A percentile compares a stretch with the other conserved stretches of the same genome.
Evolutionary conservation across 139 green algal species (phyloP).

Genomic region (Ostreobium quekettii): DNA sequence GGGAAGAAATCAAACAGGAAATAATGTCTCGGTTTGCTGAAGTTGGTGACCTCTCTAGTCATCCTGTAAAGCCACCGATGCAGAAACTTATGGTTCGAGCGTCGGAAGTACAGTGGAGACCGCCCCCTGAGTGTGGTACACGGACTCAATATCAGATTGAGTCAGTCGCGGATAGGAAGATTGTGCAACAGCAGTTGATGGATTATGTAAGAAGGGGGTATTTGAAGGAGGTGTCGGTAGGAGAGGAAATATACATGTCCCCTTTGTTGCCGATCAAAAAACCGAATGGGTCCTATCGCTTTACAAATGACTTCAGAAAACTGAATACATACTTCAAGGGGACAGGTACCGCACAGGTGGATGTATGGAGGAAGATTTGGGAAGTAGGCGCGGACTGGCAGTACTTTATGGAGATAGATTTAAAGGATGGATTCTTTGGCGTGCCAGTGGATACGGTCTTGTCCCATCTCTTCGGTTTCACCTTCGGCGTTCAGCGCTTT

Average conservation of each 20-base stretch:
- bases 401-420: neutral
- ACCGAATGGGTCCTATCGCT: neutral
- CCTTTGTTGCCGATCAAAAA: neutral
- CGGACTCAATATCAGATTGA: neutral
- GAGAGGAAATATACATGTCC: neutral
- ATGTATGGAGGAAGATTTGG: neutral
- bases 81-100: too few species aligned
- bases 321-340: neutral
- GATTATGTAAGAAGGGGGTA: neutral
- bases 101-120: too few species aligned
- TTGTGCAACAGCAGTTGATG: neutral
- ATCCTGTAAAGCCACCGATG: too few species aligned
- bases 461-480: neutral
- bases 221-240: neutral
- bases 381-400: neutral
- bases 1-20: too few species aligned
- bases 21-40: too few species aligned
- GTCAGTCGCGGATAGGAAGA: neutral
- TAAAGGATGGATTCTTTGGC: neutral
- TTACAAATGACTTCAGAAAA: slow-evolving; percentile 2
- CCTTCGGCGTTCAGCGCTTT: neutral
- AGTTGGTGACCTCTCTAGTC: too few species aligned
- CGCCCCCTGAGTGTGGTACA: neutral
- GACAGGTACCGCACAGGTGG: neutral
- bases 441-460: neutral